Percentiles rank a stretch among this genome's conserved stretches.
These are phyloP conservation scores for Termitomyces sp. DNA, from an alignment of 768 basidiomycete genomes.

Conservation along the genomic window DNA sequence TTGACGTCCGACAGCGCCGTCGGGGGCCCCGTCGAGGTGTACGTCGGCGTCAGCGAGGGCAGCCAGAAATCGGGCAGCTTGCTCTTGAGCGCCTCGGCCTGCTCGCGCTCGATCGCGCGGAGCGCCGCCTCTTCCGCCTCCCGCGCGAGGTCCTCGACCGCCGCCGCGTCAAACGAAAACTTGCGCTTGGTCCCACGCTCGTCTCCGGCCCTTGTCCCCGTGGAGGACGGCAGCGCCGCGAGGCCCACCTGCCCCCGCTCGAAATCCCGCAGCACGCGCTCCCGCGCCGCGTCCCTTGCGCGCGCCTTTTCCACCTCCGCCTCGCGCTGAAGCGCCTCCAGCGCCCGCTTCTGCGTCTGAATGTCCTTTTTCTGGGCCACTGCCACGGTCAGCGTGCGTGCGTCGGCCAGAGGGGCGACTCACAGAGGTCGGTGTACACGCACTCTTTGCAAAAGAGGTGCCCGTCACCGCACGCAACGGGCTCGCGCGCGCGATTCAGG, in stretches of 20 bases:
- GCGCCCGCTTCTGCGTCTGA: constrained; percentile 78
- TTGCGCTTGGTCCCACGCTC: constrained; percentile 20
- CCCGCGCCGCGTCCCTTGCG: constrained; percentile 71
- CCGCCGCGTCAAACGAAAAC: constrained; percentile 53
- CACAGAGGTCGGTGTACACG: constrained; percentile 78
- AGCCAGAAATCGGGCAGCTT: constrained; percentile 99
- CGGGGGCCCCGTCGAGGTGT: constrained; percentile 56
- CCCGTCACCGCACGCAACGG: constrained; percentile 78
- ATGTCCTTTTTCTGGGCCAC: constrained; percentile 91
- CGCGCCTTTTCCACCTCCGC: constrained; percentile 74
- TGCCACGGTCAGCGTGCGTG: constrained; percentile 28
- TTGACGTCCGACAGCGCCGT: constrained; percentile 75
- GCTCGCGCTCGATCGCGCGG: constrained; percentile 76
- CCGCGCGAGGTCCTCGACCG: constrained; percentile 63
- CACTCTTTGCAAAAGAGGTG: constrained; percentile 98
- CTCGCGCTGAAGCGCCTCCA: constrained; percentile 71
- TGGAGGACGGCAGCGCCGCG: constrained; percentile 35
- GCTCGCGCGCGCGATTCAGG: constrained; percentile 76
- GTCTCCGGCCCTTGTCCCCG: constrained; percentile 29
- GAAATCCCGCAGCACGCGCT: constrained; percentile 86
- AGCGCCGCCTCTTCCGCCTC: constrained; percentile 90
- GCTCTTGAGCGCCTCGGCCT: constrained; percentile 75
- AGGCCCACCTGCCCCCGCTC: constrained; percentile 81
- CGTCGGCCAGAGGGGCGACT: no score
- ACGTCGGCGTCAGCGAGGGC: constrained; percentile 85